phyloP scores from a whole-genome alignment of 129 eudicot species.

The Saposhnikovia divaricata region DNA sequence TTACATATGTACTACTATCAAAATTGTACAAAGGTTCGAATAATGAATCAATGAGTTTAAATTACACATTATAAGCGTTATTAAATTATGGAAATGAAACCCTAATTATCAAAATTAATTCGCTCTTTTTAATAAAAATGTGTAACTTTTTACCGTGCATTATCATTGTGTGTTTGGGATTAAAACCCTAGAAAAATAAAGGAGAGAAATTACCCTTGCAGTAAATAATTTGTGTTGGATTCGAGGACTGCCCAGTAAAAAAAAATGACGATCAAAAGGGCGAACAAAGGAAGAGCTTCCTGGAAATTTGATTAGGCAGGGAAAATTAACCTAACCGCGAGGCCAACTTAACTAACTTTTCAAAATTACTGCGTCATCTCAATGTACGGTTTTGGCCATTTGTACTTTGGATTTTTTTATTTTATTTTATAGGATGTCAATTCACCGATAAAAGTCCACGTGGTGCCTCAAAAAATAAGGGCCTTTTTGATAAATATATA shows the following conservation, averaged over 20 bases:
- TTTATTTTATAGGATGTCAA: no score
- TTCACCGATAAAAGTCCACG: no score
- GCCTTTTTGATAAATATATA: no score
- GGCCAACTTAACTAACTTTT: not conserved
- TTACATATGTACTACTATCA: no score
- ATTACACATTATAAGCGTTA: no score
- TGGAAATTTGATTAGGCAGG: not conserved
- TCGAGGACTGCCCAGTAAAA: not conserved
- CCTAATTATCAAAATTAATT: not conserved
- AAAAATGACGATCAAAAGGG: conserved; percentile 8
- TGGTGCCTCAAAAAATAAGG: no score
- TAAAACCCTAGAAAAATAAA: not conserved
- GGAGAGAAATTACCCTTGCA: not conserved
- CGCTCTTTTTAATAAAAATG: no score
- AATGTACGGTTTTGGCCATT: not conserved
- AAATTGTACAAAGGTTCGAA: no score
- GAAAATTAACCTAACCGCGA: not conserved
- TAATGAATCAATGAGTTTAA: no score
- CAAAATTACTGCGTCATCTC: not conserved
- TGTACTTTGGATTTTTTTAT: no score
- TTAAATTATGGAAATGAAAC: not conserved
- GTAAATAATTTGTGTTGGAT: not conserved
- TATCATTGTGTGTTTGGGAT: not conserved
- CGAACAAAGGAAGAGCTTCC: conserved; percentile 1
- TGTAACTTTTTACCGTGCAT: not conserved